Percentiles rank a stretch among this genome's conserved stretches.
Evolutionary conservation across 768 basidiomycete genomes (phyloP).

Genomic region (Sutorius australiensis): DNA sequence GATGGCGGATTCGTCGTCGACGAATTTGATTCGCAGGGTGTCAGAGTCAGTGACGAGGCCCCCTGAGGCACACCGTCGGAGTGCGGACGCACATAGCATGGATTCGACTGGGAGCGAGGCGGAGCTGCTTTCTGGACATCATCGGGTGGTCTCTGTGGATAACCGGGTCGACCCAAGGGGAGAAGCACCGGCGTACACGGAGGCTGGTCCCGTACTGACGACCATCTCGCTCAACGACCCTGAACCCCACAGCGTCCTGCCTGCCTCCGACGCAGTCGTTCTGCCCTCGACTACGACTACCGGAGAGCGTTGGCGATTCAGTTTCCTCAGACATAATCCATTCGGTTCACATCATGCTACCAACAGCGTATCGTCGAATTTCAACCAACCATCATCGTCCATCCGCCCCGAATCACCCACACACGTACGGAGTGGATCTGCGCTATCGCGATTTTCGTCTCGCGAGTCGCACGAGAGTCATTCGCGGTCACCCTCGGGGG

Average conservation of each 20-base stretch:
- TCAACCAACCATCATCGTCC: constrained; percentile 6
- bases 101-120: constrained; percentile 22
- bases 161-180: constrained; percentile 44
- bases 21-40: constrained; percentile 17
- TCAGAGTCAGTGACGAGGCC: constrained; percentile 12
- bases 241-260: constrained; percentile 7
- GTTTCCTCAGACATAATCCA: constrained; percentile 39
- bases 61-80: constrained; percentile 12
- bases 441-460: constrained; percentile 21
- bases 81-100: constrained; percentile 17
- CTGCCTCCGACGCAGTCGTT: not conserved
- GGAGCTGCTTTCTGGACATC: constrained; percentile 19
- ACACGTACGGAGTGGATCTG: constrained; percentile 17
- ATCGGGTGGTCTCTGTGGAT: constrained; percentile 7
- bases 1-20: constrained; percentile 18
- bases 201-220: constrained; percentile 28
- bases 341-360: constrained; percentile 32
- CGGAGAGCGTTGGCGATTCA: constrained; percentile 42
- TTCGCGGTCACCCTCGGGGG: constrained; percentile 25
- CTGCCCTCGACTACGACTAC: not conserved
- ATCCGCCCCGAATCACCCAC: constrained; percentile 20
- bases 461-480: constrained; percentile 20
- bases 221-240: constrained; percentile 20
- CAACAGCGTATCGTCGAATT: constrained; percentile 12
- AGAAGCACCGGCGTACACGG: constrained; percentile 66